Evolutionary conservation across 306 rosid genomes (phyloP).

Genomic region (Prunus mongolica): DNA sequence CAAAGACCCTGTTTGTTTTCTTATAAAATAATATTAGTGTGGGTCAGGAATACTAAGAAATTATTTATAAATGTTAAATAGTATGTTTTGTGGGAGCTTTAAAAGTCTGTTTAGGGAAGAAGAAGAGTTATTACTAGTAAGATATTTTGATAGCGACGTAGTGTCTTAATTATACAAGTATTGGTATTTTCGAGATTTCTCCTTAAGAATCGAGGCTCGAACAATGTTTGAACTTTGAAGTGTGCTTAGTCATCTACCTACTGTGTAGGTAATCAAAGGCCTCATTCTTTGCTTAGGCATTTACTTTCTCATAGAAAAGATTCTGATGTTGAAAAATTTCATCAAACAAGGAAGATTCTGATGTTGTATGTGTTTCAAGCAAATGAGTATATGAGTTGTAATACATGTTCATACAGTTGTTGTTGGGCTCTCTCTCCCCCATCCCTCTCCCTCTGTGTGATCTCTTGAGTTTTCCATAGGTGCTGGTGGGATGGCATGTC

Average conservation of each 20-base stretch:
- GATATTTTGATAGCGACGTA: not conserved
- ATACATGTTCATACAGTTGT: no score
- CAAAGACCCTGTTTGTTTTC: not conserved
- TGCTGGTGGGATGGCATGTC: not conserved
- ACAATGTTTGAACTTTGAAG: not conserved
- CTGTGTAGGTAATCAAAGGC: not conserved
- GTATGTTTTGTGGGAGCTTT: no score
- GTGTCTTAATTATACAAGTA: no score
- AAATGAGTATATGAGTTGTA: not conserved
- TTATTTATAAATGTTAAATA: not conserved
- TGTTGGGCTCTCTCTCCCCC: no score
- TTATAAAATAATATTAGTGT: not conserved
- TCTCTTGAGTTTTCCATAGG: not conserved
- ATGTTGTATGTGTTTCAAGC: not conserved
- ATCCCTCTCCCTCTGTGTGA: no score
- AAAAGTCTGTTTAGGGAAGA: no score
- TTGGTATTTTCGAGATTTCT: not conserved
- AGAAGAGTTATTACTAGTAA: no score
- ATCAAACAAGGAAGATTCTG: not conserved
- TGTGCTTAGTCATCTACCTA: not conserved
- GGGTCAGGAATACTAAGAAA: not conserved
- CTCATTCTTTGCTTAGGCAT: not conserved
- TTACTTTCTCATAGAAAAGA: not conserved
- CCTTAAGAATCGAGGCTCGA: not conserved
- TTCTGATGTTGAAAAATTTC: not conserved